Evolutionary conservation across 2,329 filamentous ascomycete species (phyloP), one percentile per base, ranked within the genome.

Genomic region (Talaromyces sp.): DNA sequence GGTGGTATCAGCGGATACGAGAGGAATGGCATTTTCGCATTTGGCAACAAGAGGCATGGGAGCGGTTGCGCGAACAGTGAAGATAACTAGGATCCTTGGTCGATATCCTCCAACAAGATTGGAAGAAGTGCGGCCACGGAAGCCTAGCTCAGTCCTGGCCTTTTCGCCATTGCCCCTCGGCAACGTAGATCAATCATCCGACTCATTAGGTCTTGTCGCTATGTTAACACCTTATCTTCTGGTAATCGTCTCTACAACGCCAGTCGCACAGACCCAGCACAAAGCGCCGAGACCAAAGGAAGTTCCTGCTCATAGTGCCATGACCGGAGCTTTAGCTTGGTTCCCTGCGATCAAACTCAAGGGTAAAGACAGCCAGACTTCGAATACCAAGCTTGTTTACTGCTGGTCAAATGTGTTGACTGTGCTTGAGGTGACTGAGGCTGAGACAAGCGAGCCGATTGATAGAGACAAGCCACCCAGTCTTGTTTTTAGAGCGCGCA

Each of bases 381-480:
- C 85, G 4, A 88, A 86, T 63, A 83, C 86, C 7, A 97, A 99
- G 71, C 82, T 99, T 16, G 93, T 90, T 0, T 99, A 99, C 75
- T 97, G 92, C 72, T 99, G 94, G 94, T 97, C 94, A 2, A 97
- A 97, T 65, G 86, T 97, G n/a, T 77, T 99, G 60, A 97, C 92
- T 0, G 87, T 99, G 4, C 77, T 99, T 20, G 94, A 99, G 58
- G 85, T 97, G 10, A 86, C 93, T 47, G 88, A 94, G 62, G 78
- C 86, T 11, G 81, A 82, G 17, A 74, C 73, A 9, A 71, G 77
- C 4, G 75, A 79, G 20, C 69, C 82, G 0, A 82, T 85, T 13
- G 86, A 91, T 60, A 86, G 85, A 57, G 88, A 93, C 60, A 91
- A 90, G 65, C 90, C 89, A 3, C 84, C 90, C 1, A 86, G 81